Conservation (phyloP, 163 green algal species). For the Scenedesmus sp. region DNA sequence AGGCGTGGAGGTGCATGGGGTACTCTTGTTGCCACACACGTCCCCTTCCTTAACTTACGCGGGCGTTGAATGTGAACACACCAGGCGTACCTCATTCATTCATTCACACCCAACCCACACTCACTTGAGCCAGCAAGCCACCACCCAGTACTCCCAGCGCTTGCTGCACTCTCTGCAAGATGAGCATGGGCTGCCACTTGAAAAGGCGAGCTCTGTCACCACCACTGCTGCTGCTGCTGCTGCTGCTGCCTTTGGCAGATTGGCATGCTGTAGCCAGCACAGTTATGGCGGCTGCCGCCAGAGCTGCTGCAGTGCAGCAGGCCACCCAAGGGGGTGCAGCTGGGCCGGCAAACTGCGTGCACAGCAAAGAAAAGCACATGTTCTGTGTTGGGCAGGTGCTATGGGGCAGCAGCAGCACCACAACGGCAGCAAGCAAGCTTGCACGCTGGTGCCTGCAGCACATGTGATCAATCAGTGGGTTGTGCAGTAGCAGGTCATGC, state of each 20-base stretch:
- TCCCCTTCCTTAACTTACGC: too few species aligned
- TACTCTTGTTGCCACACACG: background rate
- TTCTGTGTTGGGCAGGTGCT: background rate
- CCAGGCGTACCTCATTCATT: too few species aligned
- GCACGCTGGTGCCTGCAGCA: too few species aligned
- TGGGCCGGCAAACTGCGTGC: conserved; percentile 8
- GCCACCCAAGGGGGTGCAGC: background rate
- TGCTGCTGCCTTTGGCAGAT: background rate
- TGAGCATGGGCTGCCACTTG: background rate
- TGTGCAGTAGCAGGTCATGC: background rate
- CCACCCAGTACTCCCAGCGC: conserved; percentile 37
- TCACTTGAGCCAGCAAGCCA: conserved; percentile 43
- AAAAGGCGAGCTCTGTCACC: background rate
- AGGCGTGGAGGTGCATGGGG: too few species aligned
- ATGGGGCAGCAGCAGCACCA: background rate
- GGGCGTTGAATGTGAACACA: too few species aligned
- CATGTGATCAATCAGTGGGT: too few species aligned
- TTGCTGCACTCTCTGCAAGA: conserved; percentile 17
- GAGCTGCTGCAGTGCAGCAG: background rate
- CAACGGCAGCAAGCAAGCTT: background rate
- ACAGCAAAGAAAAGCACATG: background rate
- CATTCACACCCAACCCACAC: background rate
- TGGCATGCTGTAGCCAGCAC: conserved; percentile 1
- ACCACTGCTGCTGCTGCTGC: conserved; percentile 2
- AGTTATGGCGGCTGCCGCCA: conserved; percentile 13